Conservation (phyloP, 2,329 filamentous ascomycete genomes). For the Myotisia sp. region DNA sequence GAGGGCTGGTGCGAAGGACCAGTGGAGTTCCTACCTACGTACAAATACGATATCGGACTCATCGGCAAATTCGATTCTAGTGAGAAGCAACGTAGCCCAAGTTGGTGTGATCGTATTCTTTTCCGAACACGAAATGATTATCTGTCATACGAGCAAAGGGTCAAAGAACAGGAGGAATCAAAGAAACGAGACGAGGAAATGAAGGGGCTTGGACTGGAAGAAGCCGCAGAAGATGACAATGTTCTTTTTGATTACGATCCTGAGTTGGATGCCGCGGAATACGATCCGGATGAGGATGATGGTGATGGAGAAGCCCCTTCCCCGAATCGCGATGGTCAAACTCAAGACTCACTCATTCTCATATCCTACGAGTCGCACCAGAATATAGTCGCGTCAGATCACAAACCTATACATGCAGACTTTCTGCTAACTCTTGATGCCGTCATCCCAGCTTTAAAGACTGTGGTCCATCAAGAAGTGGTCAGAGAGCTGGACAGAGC, state of each 20-base stretch:
- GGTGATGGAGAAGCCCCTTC: slow-evolving; percentile 16
- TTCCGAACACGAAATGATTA: slow-evolving; percentile 64
- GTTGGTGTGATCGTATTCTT: slow-evolving; percentile 92
- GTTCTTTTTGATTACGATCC: slow-evolving; percentile 87
- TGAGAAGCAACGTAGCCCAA: slow-evolving; percentile 82
- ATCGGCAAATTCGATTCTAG: slow-evolving; percentile 86
- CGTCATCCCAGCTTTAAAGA: slow-evolving; percentile 70
- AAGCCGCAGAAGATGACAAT: slow-evolving; percentile 60
- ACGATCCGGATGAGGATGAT: slow-evolving; percentile 34
- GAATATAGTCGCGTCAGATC: slow-evolving; percentile 78
- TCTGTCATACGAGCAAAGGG: slow-evolving; percentile 48
- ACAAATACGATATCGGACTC: slow-evolving; percentile 95
- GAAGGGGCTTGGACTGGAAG: slow-evolving; percentile 61
- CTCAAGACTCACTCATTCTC: slow-evolving; percentile 39
- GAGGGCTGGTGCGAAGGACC: slow-evolving; percentile 85
- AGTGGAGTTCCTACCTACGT: slow-evolving; percentile 81
- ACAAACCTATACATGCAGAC: slow-evolving; percentile 76
- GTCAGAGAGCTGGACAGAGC: slow-evolving; percentile 75
- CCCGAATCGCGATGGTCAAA: slow-evolving; percentile 10
- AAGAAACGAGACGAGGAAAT: slow-evolving; percentile 70
- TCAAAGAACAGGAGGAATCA: slow-evolving; percentile 51
- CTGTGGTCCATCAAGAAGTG: slow-evolving; percentile 71
- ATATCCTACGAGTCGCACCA: slow-evolving; percentile 77
- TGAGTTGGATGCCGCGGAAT: slow-evolving; percentile 52
- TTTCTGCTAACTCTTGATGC: slow-evolving; percentile 79